Conservation (phyloP, 2,329 filamentous ascomycete species). For the Raffaelea arxii region DNA sequence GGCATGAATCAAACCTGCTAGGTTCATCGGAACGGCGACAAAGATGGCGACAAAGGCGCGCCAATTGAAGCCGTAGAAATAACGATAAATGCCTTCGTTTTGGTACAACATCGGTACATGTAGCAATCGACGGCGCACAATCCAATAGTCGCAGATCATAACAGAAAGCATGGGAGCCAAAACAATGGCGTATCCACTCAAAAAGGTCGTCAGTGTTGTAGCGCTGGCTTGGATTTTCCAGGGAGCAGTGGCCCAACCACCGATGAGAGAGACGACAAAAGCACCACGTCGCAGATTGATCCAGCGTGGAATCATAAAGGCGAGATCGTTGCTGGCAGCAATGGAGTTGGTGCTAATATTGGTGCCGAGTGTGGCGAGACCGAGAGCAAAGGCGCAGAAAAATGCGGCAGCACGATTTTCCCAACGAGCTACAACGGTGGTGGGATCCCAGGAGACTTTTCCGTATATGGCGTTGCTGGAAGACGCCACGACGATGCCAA, state of each 20-base stretch:
- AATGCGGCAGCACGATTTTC: constrained; percentile 15
- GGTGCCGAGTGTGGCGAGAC: constrained; percentile 13
- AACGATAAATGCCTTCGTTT: constrained; percentile 23
- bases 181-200: constrained; percentile 14
- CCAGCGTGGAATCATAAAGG: constrained; percentile 22
- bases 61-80: constrained; percentile 15
- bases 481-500: constrained; percentile 32
- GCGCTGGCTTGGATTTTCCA: constrained; percentile 16
- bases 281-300: constrained; percentile 26
- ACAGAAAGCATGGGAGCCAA: constrained; percentile 19
- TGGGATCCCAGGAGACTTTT: constrained; percentile 16
- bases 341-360: constrained; percentile 22
- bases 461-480: constrained; percentile 31
- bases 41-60: constrained; percentile 5
- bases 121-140: constrained; percentile 24
- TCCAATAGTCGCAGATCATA: constrained; percentile 27
- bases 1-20: constrained; percentile 9
- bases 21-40: constrained; percentile 7
- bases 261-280: constrained; percentile 12
- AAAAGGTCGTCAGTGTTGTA: constrained; percentile 11
- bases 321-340: constrained; percentile 26
- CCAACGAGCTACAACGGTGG: constrained; percentile 12
- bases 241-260: constrained; percentile 17
- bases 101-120: constrained; percentile 27
- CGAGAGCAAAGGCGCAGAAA: constrained; percentile 13